Evolutionary conservation across 805 yeast species (phyloP).

Genomic region (Wickerhamiella allomyrinae): DNA sequence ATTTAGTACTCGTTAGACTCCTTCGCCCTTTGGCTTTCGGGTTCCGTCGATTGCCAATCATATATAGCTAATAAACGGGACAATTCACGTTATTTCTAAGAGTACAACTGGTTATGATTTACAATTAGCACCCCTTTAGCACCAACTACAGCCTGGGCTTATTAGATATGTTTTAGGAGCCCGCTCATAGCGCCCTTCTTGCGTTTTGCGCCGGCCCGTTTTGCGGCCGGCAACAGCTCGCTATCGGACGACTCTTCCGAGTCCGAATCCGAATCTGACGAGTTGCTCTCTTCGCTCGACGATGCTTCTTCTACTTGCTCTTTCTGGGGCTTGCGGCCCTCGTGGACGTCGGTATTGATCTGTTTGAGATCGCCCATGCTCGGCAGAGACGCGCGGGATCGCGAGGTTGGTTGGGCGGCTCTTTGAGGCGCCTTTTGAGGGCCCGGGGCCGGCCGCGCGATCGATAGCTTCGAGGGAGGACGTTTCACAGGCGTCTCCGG

Average conservation of each 20-base stretch:
- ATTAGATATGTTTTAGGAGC: too few species aligned
- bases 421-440: neutral
- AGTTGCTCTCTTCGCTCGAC: neutral
- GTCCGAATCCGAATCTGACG: neutral
- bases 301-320: neutral
- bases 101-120: too few species aligned
- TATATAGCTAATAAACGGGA: too few species aligned
- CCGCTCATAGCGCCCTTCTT: neutral
- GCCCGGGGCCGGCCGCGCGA: neutral
- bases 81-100: too few species aligned
- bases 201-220: neutral
- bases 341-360: constrained; percentile 1
- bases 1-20: too few species aligned
- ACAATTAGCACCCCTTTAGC: too few species aligned
- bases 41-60: too few species aligned
- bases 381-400: neutral
- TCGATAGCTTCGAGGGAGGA: neutral
- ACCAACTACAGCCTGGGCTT: too few species aligned
- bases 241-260: neutral
- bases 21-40: too few species aligned
- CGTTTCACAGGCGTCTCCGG: neutral
- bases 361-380: neutral
- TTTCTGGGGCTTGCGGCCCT: neutral
- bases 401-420: neutral
- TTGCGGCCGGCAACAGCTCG: neutral